Conservation (phyloP, 163 green algal genomes). For the Prototheca wickerhamii region DNA sequence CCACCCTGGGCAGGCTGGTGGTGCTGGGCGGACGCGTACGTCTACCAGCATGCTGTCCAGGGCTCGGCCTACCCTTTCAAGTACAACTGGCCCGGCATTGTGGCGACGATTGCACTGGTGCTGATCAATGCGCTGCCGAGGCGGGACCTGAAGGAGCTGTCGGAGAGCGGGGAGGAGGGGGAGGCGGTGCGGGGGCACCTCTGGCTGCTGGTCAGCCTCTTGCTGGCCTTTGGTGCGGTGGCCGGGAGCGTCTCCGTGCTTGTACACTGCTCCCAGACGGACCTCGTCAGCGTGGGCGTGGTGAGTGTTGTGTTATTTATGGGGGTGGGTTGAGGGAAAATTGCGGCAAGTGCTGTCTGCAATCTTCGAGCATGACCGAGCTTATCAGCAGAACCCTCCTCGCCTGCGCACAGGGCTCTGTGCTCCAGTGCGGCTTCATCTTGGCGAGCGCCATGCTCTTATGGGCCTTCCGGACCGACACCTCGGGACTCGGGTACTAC, state of each 20-base stretch:
- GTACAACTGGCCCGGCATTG: constrained; percentile 29
- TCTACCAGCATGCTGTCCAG: constrained; percentile 16
- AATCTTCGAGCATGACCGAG: too few relatives aligned
- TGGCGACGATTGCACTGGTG: constrained; percentile 28
- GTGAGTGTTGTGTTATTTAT: constrained; percentile 4
- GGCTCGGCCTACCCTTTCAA: constrained; percentile 20
- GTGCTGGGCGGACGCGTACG: constrained; percentile 25
- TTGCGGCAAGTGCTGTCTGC: too few relatives aligned
- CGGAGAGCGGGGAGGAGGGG: constrained; percentile 22
- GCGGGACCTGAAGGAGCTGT: constrained; percentile 13
- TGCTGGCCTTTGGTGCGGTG: constrained; percentile 21
- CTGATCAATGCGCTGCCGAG: constrained; percentile 34
- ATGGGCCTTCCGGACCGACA: constrained; percentile 26
- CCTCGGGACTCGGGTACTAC: constrained; percentile 1
- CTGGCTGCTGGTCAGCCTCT: constrained; percentile 32
- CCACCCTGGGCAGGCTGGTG: constrained; percentile 17
- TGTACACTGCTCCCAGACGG: constrained; percentile 7
- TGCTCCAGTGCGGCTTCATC: constrained; percentile 38
- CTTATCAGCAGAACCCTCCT: not conserved
- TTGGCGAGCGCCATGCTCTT: constrained; percentile 23
- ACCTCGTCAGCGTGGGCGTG: constrained; percentile 20
- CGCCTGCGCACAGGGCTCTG: constrained; percentile 10
- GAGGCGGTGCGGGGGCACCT: constrained; percentile 19
- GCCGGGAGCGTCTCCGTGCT: constrained; percentile 30
- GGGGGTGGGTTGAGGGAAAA: not conserved